A percentile compares a stretch with the other conserved stretches of the same genome.
phyloP scores from a whole-genome alignment of 1,284 basidiomycete species.

The Melampsora allii-populina region DNA sequence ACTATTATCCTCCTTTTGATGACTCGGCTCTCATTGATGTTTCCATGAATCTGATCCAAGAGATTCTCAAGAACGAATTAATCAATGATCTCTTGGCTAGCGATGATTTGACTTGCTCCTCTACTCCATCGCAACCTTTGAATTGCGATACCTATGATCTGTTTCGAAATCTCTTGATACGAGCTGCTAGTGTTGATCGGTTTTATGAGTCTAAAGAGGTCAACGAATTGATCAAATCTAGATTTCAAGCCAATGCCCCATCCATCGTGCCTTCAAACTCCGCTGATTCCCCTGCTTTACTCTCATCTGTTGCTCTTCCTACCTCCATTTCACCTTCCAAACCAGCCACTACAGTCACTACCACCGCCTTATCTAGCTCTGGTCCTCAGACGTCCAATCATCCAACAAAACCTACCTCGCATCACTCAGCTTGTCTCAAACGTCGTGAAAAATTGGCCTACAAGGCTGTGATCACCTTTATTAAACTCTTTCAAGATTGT shows the following conservation, averaged over 20 bases:
- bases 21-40: slow-evolving; percentile 23
- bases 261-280: background rate
- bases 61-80: slow-evolving; percentile 39
- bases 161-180: slow-evolving; percentile 22
- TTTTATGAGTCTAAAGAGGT: slow-evolving; percentile 22
- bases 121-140: slow-evolving; percentile 5
- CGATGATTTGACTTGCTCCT: slow-evolving; percentile 12
- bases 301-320: slow-evolving; percentile 45
- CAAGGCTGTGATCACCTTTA: slow-evolving; percentile 46
- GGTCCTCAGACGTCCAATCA: slow-evolving; percentile 52
- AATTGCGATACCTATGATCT: slow-evolving; percentile 33
- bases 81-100: slow-evolving; percentile 31
- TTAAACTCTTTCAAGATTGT: slow-evolving; percentile 45
- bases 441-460: slow-evolving; percentile 24
- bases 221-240: slow-evolving; percentile 11
- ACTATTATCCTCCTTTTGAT: slow-evolving; percentile 21
- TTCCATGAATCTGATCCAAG: slow-evolving; percentile 27
- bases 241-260: slow-evolving; percentile 50
- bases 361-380: slow-evolving; percentile 68
- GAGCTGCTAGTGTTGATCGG: slow-evolving; percentile 15
- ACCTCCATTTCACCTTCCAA: slow-evolving; percentile 57
- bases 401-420: slow-evolving; percentile 49
- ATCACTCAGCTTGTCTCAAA: slow-evolving; percentile 51
- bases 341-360: slow-evolving; percentile 64
- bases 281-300: background rate